Evolutionary conservation across 2,329 filamentous ascomycete genomes (phyloP).

Genomic region (Epichloe sp.): DNA sequence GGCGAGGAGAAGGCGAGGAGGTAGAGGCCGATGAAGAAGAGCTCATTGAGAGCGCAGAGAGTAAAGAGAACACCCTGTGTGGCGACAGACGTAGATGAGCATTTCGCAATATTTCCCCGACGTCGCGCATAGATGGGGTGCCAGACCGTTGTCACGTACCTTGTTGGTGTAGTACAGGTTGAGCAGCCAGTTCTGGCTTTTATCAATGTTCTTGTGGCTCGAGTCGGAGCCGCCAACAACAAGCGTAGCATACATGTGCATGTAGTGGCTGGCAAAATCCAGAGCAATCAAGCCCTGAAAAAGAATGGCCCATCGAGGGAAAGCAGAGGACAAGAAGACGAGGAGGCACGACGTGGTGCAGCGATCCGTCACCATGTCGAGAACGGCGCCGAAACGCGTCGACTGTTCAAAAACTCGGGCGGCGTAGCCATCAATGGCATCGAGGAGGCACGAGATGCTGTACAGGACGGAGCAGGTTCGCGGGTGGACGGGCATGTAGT

Average conservation of each 20-base stretch:
- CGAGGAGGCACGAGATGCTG: constrained; percentile 85
- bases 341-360: constrained; percentile 93
- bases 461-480: constrained; percentile 87
- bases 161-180: constrained; percentile 97
- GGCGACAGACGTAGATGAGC: background rate
- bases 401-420: constrained; percentile 71
- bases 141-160: constrained; percentile 36
- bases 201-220: constrained; percentile 90
- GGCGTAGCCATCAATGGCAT: constrained; percentile 90
- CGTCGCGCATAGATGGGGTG: background rate
- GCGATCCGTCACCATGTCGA: constrained; percentile 98
- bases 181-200: constrained; percentile 74
- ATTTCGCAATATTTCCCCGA: constrained; percentile 7
- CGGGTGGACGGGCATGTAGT: constrained; percentile 99
- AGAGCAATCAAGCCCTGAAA: constrained; percentile 90
- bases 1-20: constrained; percentile 94
- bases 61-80: constrained; percentile 74
- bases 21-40: constrained; percentile 97
- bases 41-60: constrained; percentile 81
- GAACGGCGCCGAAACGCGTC: constrained; percentile 87
- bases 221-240: constrained; percentile 69
- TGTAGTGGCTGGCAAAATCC: constrained; percentile 92
- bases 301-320: constrained; percentile 83
- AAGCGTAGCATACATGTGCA: constrained; percentile 96
- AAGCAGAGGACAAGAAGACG: constrained; percentile 88